phyloP scores from a whole-genome alignment of 768 basidiomycete species.

The Boletus vinaceobasis region DNA sequence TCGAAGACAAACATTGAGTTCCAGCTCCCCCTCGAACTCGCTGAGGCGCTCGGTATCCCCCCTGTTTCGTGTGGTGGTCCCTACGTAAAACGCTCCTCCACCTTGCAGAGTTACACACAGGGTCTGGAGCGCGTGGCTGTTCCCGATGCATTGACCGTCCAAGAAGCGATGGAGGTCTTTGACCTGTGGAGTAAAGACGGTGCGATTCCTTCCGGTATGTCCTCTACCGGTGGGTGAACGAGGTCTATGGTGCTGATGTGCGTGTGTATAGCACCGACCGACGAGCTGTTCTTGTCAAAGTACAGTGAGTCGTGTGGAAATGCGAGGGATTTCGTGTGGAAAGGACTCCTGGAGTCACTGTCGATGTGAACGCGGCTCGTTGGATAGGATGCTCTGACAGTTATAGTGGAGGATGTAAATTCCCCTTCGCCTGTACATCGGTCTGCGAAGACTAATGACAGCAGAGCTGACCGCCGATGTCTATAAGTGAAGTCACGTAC shows the following conservation, averaged over 20 bases:
- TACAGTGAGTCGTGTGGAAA: constrained; percentile 79
- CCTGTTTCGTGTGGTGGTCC: constrained; percentile 44
- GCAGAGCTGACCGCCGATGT: neutral
- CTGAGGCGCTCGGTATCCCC: constrained; percentile 53
- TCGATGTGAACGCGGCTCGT: constrained; percentile 13
- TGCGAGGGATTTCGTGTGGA: constrained; percentile 73
- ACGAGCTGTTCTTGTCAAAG: constrained; percentile 76
- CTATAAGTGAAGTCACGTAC: neutral
- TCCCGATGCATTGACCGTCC: constrained; percentile 55
- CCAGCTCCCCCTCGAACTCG: constrained; percentile 59
- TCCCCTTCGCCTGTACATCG: neutral
- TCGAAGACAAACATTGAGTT: constrained; percentile 59
- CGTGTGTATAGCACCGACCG: constrained; percentile 38
- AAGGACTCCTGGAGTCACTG: constrained; percentile 45
- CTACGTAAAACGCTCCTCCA: constrained; percentile 52
- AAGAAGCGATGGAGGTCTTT: constrained; percentile 73
- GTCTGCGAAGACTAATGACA: neutral
- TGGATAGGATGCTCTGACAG: neutral
- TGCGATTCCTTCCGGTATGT: constrained; percentile 50
- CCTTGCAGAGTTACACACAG: constrained; percentile 49
- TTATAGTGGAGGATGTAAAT: neutral
- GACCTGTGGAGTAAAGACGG: constrained; percentile 70
- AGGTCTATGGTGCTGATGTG: neutral
- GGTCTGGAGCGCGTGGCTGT: constrained; percentile 51
- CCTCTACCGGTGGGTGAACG: neutral